These are phyloP conservation scores for Paraconiothyrium sp. DNA, from an alignment of 2,329 filamentous ascomycete species.

Conservation along the genomic window DNA sequence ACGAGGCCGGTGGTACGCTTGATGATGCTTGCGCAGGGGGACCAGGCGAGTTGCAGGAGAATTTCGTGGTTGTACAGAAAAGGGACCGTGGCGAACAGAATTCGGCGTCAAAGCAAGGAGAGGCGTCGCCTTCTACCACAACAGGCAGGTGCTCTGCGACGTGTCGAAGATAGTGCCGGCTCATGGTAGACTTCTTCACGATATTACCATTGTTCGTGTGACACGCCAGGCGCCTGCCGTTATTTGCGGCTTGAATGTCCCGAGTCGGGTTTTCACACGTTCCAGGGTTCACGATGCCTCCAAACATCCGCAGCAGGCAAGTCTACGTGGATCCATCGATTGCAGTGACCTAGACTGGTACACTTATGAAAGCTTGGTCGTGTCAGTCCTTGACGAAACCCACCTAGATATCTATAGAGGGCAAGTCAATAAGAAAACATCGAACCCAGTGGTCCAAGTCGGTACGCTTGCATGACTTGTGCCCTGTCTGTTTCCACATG, in stretches of 20 bases:
- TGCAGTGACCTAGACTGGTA: not conserved
- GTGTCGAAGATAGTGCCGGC: constrained; percentile 2
- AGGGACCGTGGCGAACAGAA: not conserved
- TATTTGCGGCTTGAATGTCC: not conserved
- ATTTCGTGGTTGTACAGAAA: not conserved
- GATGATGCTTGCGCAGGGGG: not conserved
- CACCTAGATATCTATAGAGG: not conserved
- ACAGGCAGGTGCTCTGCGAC: not conserved
- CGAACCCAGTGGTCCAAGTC: not conserved
- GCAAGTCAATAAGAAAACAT: not conserved
- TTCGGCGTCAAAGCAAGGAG: not conserved
- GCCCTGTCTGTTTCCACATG: not conserved
- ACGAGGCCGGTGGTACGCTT: constrained; percentile 4
- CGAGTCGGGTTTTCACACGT: not conserved
- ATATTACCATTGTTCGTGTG: constrained; percentile 1
- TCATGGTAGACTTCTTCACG: constrained; percentile 5
- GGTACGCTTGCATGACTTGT: not conserved
- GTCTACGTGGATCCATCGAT: not conserved
- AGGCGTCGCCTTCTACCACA: not conserved
- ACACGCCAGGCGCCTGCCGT: not conserved
- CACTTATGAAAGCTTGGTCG: not conserved
- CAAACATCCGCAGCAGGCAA: not conserved
- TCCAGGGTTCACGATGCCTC: not conserved
- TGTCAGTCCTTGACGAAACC: not conserved
- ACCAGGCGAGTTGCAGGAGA: not conserved